These are phyloP conservation scores for Pleurotus tuoliensis DNA, from an alignment of 768 basidiomycete genomes.

Conservation along the genomic window DNA sequence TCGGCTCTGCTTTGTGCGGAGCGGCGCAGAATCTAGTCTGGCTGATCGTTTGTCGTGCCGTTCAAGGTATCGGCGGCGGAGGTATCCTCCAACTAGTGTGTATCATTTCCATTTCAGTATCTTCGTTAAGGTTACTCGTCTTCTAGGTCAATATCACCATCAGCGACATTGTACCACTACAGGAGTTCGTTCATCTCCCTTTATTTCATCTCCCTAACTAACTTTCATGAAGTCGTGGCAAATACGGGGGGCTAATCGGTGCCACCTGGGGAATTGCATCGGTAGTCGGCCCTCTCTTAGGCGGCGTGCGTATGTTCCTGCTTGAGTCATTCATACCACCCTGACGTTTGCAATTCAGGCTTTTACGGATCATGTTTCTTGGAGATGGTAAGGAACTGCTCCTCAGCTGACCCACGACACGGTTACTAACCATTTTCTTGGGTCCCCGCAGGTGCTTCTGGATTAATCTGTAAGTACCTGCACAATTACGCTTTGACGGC, in stretches of 20 bases:
- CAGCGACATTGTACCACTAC: constrained; percentile 77
- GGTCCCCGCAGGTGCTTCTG: constrained; percentile 58
- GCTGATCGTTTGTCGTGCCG: constrained; percentile 71
- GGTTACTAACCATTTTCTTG: constrained; percentile 5
- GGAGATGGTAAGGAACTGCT: constrained; percentile 60
- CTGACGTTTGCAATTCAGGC: constrained; percentile 32
- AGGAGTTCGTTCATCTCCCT: constrained; percentile 48
- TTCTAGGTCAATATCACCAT: constrained; percentile 65
- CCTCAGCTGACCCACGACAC: not conserved
- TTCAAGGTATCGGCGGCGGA: constrained; percentile 84
- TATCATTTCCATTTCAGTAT: not conserved
- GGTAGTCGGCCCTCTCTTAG: constrained; percentile 75
- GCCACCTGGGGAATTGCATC: constrained; percentile 78
- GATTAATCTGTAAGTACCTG: constrained; percentile 56
- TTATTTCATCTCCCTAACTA: not conserved
- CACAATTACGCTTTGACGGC: no score
- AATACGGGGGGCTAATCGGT: constrained; percentile 71
- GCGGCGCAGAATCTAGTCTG: constrained; percentile 76
- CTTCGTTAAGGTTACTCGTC: not conserved
- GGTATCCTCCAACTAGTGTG: constrained; percentile 69
- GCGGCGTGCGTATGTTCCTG: constrained; percentile 47
- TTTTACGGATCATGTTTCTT: constrained; percentile 70
- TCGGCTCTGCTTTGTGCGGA: constrained; percentile 79
- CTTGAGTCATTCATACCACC: not conserved
- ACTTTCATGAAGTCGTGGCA: constrained; percentile 55